Percentiles rank a stretch among this genome's conserved stretches.
Evolutionary conservation across 768 basidiomycete species (phyloP).

Genomic region (Pleurotus pulmonarius): DNA sequence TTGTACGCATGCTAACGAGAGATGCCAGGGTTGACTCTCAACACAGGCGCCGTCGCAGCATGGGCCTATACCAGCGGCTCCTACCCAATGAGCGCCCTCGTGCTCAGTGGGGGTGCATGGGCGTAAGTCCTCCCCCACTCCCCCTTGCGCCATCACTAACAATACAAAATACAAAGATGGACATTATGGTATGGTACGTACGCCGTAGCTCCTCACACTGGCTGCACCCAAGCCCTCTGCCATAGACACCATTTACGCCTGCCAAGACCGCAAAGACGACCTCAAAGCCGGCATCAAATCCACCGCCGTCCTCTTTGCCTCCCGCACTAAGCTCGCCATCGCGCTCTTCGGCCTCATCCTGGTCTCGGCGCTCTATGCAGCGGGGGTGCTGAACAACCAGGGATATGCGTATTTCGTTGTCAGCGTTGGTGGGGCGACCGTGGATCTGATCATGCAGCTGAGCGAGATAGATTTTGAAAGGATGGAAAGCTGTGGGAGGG

Average conservation of each 20-base stretch:
- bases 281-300: slow-evolving; percentile 56
- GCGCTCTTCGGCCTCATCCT: slow-evolving; percentile 29
- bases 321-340: slow-evolving; percentile 38
- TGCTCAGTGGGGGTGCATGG: background rate
- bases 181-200: background rate
- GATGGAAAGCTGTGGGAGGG: background rate
- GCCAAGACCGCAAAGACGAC: slow-evolving; percentile 57
- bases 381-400: slow-evolving; percentile 23
- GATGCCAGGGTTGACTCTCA: slow-evolving; percentile 16
- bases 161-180: background rate
- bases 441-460: slow-evolving; percentile 16
- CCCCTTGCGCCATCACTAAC: background rate
- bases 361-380: slow-evolving; percentile 17
- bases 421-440: slow-evolving; percentile 12
- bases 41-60: slow-evolving; percentile 16
- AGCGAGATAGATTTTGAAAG: slow-evolving; percentile 12
- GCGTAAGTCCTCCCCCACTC: background rate
- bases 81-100: slow-evolving; percentile 10
- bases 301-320: slow-evolving; percentile 57
- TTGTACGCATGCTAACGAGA: background rate
- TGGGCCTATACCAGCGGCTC: slow-evolving; percentile 18
- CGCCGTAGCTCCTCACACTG: background rate
- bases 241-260: slow-evolving; percentile 57
- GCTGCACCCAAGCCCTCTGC: slow-evolving; percentile 13
- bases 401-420: slow-evolving; percentile 13